Conservation (phyloP, 768 basidiomycete genomes). For the Lactarius akahatsu region DNA sequence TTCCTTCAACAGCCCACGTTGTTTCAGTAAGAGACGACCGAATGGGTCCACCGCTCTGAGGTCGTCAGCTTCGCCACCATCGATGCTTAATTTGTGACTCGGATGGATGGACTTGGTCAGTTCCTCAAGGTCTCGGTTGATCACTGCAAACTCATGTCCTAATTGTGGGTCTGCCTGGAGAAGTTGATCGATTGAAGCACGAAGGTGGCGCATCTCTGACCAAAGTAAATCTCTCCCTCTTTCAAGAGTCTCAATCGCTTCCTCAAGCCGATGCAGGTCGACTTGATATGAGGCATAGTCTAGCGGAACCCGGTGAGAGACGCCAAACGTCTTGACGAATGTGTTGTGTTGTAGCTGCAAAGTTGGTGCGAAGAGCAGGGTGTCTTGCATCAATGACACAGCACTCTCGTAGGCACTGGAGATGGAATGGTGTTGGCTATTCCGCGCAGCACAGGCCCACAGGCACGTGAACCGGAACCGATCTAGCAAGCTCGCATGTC, state of each 20-base stretch:
- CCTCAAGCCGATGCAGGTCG: background rate
- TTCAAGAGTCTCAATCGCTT: background rate
- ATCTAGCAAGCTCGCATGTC: too few species aligned
- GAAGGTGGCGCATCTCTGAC: background rate
- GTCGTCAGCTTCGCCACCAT: background rate
- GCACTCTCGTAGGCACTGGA: too few species aligned
- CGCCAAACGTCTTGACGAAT: background rate
- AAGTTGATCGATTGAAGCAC: background rate
- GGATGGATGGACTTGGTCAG: background rate
- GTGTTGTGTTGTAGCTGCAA: too few species aligned
- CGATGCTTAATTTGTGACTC: background rate
- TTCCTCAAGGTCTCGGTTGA: background rate
- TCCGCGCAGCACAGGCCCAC: too few species aligned
- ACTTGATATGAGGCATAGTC: background rate
- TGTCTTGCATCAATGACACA: too few species aligned
- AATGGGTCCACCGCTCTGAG: background rate
- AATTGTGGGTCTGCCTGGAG: background rate
- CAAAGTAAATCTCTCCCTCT: background rate
- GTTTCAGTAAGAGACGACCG: background rate
- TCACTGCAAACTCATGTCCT: background rate
- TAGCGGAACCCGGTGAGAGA: background rate
- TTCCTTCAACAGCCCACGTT: background rate
- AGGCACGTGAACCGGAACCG: too few species aligned
- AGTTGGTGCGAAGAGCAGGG: too few species aligned
- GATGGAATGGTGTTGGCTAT: too few species aligned